These are phyloP conservation scores for Rosa persica DNA, from an alignment of 306 rosid species.

Conservation along the genomic window DNA sequence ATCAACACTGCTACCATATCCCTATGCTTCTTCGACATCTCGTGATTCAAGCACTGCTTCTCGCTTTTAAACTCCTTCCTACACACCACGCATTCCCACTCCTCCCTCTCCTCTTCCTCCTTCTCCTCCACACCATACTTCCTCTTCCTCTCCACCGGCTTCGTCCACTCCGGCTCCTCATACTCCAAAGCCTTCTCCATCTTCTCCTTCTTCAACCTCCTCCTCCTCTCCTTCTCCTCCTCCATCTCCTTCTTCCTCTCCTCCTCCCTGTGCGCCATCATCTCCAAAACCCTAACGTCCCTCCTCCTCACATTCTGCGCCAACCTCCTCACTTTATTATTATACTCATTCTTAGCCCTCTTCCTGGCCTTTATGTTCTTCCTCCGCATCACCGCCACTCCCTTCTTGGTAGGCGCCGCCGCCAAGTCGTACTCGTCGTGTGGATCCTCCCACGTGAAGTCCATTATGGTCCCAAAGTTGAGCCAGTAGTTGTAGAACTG, in stretches of 20 bases:
- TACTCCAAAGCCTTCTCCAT: background rate
- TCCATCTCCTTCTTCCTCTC: background rate
- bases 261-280: background rate
- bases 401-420: background rate
- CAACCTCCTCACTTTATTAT: background rate
- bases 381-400: background rate
- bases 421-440: background rate
- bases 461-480: background rate
- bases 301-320: background rate
- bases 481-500: background rate
- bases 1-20: background rate
- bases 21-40: conserved; percentile 6
- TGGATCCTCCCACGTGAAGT: background rate
- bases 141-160: conserved; percentile 1
- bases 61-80: conserved; percentile 2
- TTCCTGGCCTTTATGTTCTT: background rate
- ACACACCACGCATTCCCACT: conserved; percentile 1
- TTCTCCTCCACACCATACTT: conserved; percentile 6
- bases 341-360: background rate
- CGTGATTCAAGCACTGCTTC: background rate
- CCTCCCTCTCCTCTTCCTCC: background rate
- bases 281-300: background rate
- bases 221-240: conserved; percentile 9
- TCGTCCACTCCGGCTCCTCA: conserved; percentile 9
- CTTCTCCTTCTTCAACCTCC: background rate